Conservation (phyloP, 2,329 filamentous ascomycete species). For the Aspergillaceae sp. region DNA sequence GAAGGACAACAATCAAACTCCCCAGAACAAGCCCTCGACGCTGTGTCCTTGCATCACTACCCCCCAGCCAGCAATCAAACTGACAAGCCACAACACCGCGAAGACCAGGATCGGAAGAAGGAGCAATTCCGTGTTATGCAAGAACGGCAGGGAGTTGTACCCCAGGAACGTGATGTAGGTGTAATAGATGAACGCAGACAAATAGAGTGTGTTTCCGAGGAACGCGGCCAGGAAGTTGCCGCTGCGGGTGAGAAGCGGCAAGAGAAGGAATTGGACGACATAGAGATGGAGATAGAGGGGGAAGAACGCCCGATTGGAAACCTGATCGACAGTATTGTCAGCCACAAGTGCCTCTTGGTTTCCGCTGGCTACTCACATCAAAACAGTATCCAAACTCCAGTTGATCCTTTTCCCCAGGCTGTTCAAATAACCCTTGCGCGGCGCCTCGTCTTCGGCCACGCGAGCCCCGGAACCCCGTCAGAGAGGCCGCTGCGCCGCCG, state of each 20-base stretch:
- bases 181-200: slow-evolving; percentile 58
- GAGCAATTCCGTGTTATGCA: slow-evolving; percentile 59
- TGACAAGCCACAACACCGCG: slow-evolving; percentile 50
- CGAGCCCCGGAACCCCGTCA: slow-evolving; percentile 38
- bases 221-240: slow-evolving; percentile 42
- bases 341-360: too few species aligned
- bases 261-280: slow-evolving; percentile 58
- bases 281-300: slow-evolving; percentile 60
- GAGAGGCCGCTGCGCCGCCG: slow-evolving; percentile 35
- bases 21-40: slow-evolving; percentile 38
- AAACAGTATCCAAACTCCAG: slow-evolving; percentile 65
- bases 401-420: slow-evolving; percentile 48
- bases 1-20: slow-evolving; percentile 19
- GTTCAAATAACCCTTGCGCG: slow-evolving; percentile 50
- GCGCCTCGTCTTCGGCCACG: slow-evolving; percentile 42
- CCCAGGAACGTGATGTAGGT: slow-evolving; percentile 61
- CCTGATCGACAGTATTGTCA: slow-evolving; percentile 18
- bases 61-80: slow-evolving; percentile 40
- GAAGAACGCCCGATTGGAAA: slow-evolving; percentile 59
- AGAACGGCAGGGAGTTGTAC: slow-evolving; percentile 60
- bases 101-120: slow-evolving; percentile 54
- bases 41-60: slow-evolving; percentile 37
- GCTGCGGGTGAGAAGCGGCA: slow-evolving; percentile 46
- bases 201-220: slow-evolving; percentile 57
- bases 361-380: slow-evolving; percentile 42